Conservation (phyloP, 139 green algal species). For the Raphidocelis subcapitata region DNA sequence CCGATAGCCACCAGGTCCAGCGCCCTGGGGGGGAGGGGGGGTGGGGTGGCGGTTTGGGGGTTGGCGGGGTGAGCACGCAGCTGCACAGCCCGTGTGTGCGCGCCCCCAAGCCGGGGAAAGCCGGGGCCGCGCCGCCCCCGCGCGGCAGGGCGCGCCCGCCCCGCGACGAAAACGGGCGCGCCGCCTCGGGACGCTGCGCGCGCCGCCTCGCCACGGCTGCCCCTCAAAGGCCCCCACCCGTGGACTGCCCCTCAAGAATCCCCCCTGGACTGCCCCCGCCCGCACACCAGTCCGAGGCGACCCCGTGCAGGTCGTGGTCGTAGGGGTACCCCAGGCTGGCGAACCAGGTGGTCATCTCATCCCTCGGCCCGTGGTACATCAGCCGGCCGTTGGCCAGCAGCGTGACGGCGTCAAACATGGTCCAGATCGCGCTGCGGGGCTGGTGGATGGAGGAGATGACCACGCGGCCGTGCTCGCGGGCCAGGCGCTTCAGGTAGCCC, state of each 20-base stretch:
- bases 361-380: slow-evolving; percentile 33
- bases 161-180: too few species aligned
- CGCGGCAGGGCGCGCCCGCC: too few species aligned
- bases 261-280: not conserved
- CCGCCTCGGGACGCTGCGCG: too few species aligned
- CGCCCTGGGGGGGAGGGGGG: not conserved
- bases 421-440: slow-evolving; percentile 73
- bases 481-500: slow-evolving; percentile 18
- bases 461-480: slow-evolving; percentile 46
- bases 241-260: too few species aligned
- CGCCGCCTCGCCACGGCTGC: too few species aligned
- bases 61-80: too few species aligned
- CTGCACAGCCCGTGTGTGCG: too few species aligned
- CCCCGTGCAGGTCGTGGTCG: slow-evolving; percentile 1
- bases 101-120: too few species aligned
- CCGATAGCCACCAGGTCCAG: slow-evolving; percentile 58
- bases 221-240: too few species aligned
- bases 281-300: slow-evolving; percentile 10
- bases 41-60: too few species aligned
- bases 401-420: slow-evolving; percentile 76
- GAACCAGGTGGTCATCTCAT: slow-evolving; percentile 36
- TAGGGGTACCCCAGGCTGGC: slow-evolving; percentile 17
- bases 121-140: too few species aligned
- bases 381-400: slow-evolving; percentile 58
- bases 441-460: slow-evolving; percentile 81